Evolutionary conservation across 805 yeast genomes (phyloP), one percentile per base, ranked within the genome.

Genomic region (Saccharomyces cerevisiae): DNA sequence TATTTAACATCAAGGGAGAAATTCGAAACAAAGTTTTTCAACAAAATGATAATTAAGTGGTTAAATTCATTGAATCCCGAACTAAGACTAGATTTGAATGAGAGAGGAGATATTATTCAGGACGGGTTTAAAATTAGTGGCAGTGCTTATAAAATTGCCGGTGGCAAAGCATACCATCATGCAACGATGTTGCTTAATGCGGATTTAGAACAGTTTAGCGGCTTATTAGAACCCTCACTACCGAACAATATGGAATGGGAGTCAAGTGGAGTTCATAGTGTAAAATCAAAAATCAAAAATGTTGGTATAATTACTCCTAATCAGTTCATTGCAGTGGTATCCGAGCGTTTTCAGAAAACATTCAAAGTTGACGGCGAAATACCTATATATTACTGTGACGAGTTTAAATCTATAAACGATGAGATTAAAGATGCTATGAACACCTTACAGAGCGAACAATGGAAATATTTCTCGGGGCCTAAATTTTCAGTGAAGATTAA

Each of bases 141-240:
- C 0, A 87, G 96, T 6, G 97, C 99, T 0, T 94, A 81, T 70
- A 91, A 91, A 66, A 76, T 94, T 31, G 84, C 96, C 4, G 78
- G 79, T 50, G 91, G 94, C 0, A 82, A 82, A 61, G 83, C 96
- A 6, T 85, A 91, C 60, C 99, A 94, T 66, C 99, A 94, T 72
- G 99, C 97, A 0, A 94, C 99, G 0, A 88, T 94, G 96, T 74
- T 94, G 6, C 73, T 94, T 26, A 72, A 79, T 53, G 83, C 95
- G 46, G 75, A 83, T 41, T 70, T 94, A 27, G 75, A 75, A n/a
- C 70, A 76, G 0, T 73, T 94, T 55, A 74, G 83, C 1, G 74
- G 79, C n/a, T 66, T 89, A 13, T 73, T 94, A 55, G 76, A 78
- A 36, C 73, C 83, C 14, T 77, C 75, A 47, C 69, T 71, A 10